Conservation (phyloP, 2,329 filamentous ascomycete genomes). For the Colletotrichum phormii region DNA sequence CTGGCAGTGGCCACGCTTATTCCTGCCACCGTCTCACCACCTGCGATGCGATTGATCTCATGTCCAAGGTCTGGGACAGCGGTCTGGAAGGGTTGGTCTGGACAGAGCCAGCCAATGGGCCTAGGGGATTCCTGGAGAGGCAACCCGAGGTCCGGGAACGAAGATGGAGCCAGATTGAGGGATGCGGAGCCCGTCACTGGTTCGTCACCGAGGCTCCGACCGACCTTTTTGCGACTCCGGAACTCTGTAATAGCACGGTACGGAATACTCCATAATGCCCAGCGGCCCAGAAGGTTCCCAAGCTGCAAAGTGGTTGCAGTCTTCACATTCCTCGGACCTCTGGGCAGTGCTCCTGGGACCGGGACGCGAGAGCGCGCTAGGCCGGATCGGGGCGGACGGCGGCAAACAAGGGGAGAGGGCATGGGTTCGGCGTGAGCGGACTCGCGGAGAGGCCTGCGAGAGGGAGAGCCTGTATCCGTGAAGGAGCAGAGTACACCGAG, state of each 20-base stretch:
- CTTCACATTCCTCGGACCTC: slow-evolving; percentile 4
- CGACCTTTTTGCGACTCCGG: not conserved
- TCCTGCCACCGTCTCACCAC: not conserved
- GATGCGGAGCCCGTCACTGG: slow-evolving; percentile 15
- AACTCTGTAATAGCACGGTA: not conserved
- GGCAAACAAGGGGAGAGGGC: not conserved
- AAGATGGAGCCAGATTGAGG: not conserved
- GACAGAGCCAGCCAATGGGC: not conserved
- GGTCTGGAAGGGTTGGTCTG: not conserved
- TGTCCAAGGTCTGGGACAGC: not conserved
- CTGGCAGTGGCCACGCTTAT: not conserved
- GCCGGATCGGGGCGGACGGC: slow-evolving; percentile 20
- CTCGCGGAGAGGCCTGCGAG: not conserved
- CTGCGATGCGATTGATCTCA: not conserved
- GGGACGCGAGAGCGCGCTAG: slow-evolving; percentile 3
- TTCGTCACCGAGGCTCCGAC: slow-evolving; percentile 9
- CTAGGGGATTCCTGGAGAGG: not conserved
- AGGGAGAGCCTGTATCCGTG: not conserved
- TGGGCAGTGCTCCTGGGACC: not conserved
- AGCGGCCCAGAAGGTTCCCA: not conserved
- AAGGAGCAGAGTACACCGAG: not conserved
- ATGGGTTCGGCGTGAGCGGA: not conserved
- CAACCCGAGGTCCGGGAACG: slow-evolving; percentile 1
- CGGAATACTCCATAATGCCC: not conserved
- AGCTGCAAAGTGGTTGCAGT: slow-evolving; percentile 4